phyloP scores from a whole-genome alignment of 2,329 filamentous ascomycete species.

The Ustilaginoidea virens region DNA sequence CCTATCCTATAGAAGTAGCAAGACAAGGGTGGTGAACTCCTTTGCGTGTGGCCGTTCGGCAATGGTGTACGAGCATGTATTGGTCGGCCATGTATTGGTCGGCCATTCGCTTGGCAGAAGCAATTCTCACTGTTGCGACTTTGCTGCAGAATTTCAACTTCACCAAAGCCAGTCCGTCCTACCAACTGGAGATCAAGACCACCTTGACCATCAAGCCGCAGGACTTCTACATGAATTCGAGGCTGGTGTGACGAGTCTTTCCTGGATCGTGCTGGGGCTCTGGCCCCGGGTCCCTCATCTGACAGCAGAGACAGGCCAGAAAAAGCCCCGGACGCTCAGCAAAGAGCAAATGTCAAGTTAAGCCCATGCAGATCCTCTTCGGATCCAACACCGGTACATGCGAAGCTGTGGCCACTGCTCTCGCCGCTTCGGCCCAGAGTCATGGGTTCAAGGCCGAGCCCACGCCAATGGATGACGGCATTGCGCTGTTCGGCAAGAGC shows the following conservation, averaged over 20 bases:
- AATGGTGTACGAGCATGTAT: slow-evolving; percentile 58
- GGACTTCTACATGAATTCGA: slow-evolving; percentile 45
- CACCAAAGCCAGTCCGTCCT: slow-evolving; percentile 42
- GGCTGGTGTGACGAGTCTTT: no score
- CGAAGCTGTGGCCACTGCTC: slow-evolving; percentile 48
- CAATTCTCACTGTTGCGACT: slow-evolving; percentile 43
- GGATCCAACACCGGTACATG: slow-evolving; percentile 65
- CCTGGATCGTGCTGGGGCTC: no score
- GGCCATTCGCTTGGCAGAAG: slow-evolving; percentile 65
- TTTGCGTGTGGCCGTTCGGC: slow-evolving; percentile 63
- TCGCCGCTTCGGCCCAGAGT: slow-evolving; percentile 41
- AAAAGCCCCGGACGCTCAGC: not conserved
- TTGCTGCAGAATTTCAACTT: slow-evolving; percentile 61
- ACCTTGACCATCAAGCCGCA: slow-evolving; percentile 49
- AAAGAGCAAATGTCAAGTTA: no score
- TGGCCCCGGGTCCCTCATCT: not conserved
- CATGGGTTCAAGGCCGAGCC: slow-evolving; percentile 43
- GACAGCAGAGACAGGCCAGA: not conserved
- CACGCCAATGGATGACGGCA: slow-evolving; percentile 44
- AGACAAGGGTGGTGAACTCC: no score
- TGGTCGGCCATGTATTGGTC: slow-evolving; percentile 56
- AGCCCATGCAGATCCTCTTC: slow-evolving; percentile 50
- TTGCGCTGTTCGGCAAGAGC: slow-evolving; percentile 41
- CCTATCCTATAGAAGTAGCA: no score
- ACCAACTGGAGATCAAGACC: slow-evolving; percentile 37